Evolutionary conservation across 2,329 filamentous ascomycete genomes (phyloP).

Genomic region (Nemania sp.): DNA sequence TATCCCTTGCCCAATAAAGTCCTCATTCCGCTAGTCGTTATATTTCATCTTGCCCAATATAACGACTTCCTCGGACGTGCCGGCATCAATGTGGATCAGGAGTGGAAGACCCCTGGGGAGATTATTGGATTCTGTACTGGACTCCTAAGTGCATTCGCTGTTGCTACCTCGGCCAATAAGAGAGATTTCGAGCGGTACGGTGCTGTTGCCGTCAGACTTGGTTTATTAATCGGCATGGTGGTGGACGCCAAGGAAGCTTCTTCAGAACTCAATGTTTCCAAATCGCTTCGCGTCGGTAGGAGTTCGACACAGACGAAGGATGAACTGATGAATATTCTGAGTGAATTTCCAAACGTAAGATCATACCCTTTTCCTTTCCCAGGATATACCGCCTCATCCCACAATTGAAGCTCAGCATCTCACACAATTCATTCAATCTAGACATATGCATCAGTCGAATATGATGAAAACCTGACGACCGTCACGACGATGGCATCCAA

Average conservation of each 20-base stretch:
- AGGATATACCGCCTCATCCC: neutral
- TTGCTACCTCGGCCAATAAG: constrained; percentile 38
- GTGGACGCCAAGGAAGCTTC: constrained; percentile 43
- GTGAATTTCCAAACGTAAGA: constrained; percentile 14
- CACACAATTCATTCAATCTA: constrained; percentile 1
- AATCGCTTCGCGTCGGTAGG: constrained; percentile 35
- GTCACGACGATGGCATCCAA: constrained; percentile 35
- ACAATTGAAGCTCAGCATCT: constrained; percentile 29
- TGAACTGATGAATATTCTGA: constrained; percentile 23
- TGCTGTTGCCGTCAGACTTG: constrained; percentile 45
- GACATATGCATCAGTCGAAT: constrained; percentile 24
- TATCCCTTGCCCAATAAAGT: constrained; percentile 27
- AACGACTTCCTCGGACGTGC: neutral
- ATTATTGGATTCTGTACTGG: constrained; percentile 48
- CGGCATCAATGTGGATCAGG: neutral
- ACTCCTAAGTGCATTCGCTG: constrained; percentile 45
- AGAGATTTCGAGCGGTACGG: constrained; percentile 43
- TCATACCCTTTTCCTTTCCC: neutral
- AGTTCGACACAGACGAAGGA: constrained; percentile 26
- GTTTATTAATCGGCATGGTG: constrained; percentile 44
- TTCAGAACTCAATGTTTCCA: constrained; percentile 10
- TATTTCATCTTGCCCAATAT: constrained; percentile 37
- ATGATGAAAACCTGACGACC: constrained; percentile 45
- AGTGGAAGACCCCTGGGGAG: constrained; percentile 19
- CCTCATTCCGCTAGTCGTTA: constrained; percentile 44